These are phyloP conservation scores for Taxillus chinensis DNA, from an alignment of 164 flowering plant genomes.

Conservation along the genomic window DNA sequence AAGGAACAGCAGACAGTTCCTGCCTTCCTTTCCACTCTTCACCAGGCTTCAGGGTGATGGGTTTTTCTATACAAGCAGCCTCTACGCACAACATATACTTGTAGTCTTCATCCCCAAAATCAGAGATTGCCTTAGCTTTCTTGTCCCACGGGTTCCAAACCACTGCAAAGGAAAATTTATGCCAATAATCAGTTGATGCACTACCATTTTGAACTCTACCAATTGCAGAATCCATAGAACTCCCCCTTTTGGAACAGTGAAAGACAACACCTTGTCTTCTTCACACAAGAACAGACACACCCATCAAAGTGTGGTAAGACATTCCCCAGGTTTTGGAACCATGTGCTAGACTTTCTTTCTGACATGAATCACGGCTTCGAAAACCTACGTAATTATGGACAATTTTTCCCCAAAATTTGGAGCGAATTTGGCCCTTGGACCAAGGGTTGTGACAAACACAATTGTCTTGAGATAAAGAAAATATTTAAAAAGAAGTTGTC, in stretches of 20 bases:
- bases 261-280: not conserved
- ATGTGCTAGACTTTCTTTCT: no score
- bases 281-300: no score
- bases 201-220: not conserved
- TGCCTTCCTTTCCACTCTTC: constrained; percentile 83
- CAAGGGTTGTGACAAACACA: no score
- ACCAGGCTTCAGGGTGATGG: constrained; percentile 71
- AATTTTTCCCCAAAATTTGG: no score
- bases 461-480: no score
- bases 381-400: no score
- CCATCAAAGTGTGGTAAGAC: no score
- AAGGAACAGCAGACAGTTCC: constrained; percentile 71
- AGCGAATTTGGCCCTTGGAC: no score
- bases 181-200: not conserved
- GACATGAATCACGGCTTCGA: no score
- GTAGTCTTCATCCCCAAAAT: constrained; percentile 79
- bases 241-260: not conserved
- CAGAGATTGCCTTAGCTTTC: constrained; percentile 66
- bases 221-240: not conserved
- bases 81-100: constrained; percentile 79
- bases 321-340: no score
- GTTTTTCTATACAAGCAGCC: constrained; percentile 65
- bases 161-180: constrained; percentile 25
- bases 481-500: no score
- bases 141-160: constrained; percentile 91